phyloP scores from a whole-genome alignment of 495 filamentous ascomycete genomes.

The Thermothielavioides terrestris region DNA sequence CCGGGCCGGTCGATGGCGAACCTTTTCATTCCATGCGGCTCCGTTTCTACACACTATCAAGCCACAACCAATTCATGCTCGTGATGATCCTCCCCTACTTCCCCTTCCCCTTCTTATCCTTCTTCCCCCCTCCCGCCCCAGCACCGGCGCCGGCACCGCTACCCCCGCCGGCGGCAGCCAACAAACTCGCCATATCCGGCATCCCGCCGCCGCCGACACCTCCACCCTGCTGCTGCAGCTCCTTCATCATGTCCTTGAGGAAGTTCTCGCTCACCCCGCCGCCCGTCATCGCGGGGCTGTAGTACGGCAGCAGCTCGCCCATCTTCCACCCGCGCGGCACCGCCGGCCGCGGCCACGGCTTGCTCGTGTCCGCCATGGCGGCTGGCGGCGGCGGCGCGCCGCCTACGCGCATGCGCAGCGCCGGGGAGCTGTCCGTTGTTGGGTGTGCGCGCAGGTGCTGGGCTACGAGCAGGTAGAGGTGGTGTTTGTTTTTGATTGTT shows the following conservation, averaged over 20 bases:
- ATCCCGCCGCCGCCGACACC: constrained; percentile 26
- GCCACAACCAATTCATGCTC: too few species aligned
- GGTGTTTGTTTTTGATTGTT: constrained; percentile 81
- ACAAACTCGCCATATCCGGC: constrained; percentile 38
- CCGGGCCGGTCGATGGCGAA: too few species aligned
- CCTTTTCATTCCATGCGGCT: too few species aligned
- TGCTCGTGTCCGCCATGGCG: constrained; percentile 43
- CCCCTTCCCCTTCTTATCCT: constrained; percentile 42
- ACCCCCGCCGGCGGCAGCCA: constrained; percentile 27
- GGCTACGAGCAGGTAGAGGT: constrained; percentile 72
- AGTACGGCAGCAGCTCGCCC: constrained; percentile 69
- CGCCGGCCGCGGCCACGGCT: constrained; percentile 59
- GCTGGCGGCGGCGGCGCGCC: constrained; percentile 32
- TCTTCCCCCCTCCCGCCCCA: constrained; percentile 18
- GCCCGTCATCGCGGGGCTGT: constrained; percentile 80
- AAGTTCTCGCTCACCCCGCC: constrained; percentile 95
- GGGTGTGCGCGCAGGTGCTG: constrained; percentile 68
- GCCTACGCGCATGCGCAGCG: constrained; percentile 61
- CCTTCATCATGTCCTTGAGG: constrained; percentile 93
- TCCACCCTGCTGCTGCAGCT: constrained; percentile 66
- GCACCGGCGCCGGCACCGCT: constrained; percentile 18
- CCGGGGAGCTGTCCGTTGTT: constrained; percentile 54
- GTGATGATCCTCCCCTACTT: constrained; percentile 24
- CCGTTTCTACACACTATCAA: too few species aligned
- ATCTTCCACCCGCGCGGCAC: constrained; percentile 93